Percentiles rank a stretch among this genome's conserved stretches.
Conservation (phyloP, 768 basidiomycete species). For the Boletus barrowsii region DNA sequence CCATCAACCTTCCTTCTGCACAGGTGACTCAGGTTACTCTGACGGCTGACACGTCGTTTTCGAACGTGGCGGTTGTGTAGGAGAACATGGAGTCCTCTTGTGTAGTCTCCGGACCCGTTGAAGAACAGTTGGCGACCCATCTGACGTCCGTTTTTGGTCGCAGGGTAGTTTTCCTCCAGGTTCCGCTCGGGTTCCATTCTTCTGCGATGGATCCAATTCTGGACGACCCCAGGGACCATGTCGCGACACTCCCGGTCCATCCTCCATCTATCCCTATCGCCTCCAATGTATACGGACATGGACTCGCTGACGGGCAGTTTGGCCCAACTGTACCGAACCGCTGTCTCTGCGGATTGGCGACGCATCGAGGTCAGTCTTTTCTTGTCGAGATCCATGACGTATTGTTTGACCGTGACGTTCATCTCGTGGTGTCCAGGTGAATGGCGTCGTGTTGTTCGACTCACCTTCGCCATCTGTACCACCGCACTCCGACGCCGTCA, state of each 20-base stretch:
- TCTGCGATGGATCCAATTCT: conserved; percentile 58
- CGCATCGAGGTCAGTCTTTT: conserved; percentile 46
- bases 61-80: conserved; percentile 51
- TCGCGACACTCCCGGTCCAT: conserved; percentile 35
- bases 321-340: conserved; percentile 45
- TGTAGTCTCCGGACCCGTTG: conserved; percentile 56
- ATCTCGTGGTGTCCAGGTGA: conserved; percentile 40
- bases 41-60: conserved; percentile 31
- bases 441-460: conserved; percentile 66
- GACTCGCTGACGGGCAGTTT: conserved; percentile 45
- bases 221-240: conserved; percentile 44
- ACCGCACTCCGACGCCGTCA: conserved; percentile 48
- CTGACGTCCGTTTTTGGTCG: conserved; percentile 36
- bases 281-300: conserved; percentile 59
- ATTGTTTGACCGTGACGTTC: background rate
- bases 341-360: conserved; percentile 50
- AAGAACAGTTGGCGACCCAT: conserved; percentile 39
- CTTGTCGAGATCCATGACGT: background rate
- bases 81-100: conserved; percentile 57
- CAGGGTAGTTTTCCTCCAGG: conserved; percentile 44
- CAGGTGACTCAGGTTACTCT: conserved; percentile 35
- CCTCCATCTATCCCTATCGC: conserved; percentile 56
- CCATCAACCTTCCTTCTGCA: conserved; percentile 40
- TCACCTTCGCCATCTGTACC: conserved; percentile 56
- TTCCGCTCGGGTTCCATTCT: conserved; percentile 67